Conservation (phyloP, 148 eudicot species). For the Silene conica region DNA sequence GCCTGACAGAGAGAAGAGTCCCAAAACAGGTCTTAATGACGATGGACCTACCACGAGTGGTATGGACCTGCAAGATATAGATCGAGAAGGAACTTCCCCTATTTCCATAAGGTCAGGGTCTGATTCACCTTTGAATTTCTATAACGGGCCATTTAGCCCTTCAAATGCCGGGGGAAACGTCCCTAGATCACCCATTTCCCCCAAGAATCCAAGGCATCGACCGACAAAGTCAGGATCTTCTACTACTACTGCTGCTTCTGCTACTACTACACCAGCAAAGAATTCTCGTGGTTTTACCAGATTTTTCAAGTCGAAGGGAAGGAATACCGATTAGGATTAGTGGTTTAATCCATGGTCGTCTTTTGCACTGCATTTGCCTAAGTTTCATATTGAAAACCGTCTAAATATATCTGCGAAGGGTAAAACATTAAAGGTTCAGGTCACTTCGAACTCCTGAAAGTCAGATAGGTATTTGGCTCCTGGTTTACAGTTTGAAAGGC, state of each 20-base stretch:
- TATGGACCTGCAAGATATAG: constrained; percentile 35
- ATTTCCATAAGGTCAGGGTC: constrained; percentile 41
- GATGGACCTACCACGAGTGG: constrained; percentile 59
- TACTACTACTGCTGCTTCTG: constrained; percentile 46
- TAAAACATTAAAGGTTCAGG: constrained; percentile 10
- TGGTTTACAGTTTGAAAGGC: constrained; percentile 4
- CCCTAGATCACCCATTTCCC: constrained; percentile 50
- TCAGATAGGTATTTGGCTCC: constrained; percentile 18
- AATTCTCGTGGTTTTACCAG: constrained; percentile 75
- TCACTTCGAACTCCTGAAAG: constrained; percentile 9
- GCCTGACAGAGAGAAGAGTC: constrained; percentile 35
- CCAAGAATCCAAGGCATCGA: constrained; percentile 49
- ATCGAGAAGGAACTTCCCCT: constrained; percentile 35
- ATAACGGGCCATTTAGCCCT: constrained; percentile 45
- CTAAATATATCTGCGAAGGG: not conserved
- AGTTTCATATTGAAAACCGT: constrained; percentile 3
- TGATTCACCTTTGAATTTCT: constrained; percentile 47
- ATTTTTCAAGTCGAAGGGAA: constrained; percentile 77
- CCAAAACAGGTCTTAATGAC: constrained; percentile 35
- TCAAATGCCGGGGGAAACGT: constrained; percentile 51
- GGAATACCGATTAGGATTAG: constrained; percentile 36
- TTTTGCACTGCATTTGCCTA: not conserved
- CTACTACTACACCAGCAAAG: constrained; percentile 68
- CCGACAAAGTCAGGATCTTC: constrained; percentile 70
- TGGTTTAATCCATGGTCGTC: not conserved